Conservation (phyloP, 176 grass and related monocot genomes). For the Carex myosuroides region DNA sequence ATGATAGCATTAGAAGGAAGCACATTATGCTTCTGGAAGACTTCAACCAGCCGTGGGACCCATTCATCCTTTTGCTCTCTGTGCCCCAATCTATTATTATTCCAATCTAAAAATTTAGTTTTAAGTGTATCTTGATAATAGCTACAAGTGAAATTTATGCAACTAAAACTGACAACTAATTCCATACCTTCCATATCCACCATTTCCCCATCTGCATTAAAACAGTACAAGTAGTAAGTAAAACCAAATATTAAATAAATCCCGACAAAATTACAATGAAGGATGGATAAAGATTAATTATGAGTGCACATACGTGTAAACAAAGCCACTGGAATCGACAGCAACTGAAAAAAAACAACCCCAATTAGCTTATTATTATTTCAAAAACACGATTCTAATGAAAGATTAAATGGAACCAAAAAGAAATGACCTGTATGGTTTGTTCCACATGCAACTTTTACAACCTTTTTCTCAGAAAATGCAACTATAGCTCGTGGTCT, state of each 20-base stretch:
- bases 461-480: slow-evolving; percentile 76
- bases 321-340: slow-evolving; percentile 92
- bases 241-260: slow-evolving; percentile 16
- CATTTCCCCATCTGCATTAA: slow-evolving; percentile 82
- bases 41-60: slow-evolving; percentile 79
- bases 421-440: slow-evolving; percentile 81
- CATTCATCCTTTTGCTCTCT: slow-evolving; percentile 98
- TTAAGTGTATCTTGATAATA: neutral
- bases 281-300: slow-evolving; percentile 19
- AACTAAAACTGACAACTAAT: neutral
- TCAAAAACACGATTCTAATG: neutral
- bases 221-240: neutral
- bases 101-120: neutral
- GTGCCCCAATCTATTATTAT: slow-evolving; percentile 67
- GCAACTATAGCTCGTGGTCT: slow-evolving; percentile 65
- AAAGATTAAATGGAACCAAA: neutral
- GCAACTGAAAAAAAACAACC: slow-evolving; percentile 57
- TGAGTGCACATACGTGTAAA: slow-evolving; percentile 91
- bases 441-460: slow-evolving; percentile 94
- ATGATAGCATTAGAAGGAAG: slow-evolving; percentile 70
- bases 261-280: slow-evolving; percentile 11
- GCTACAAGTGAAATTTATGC: neutral
- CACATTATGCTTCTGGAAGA: slow-evolving; percentile 83
- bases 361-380: neutral
- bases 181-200: slow-evolving; percentile 91